These are phyloP conservation scores for Phaeosphaeria sp. DNA, from an alignment of 2,329 filamentous ascomycete species.

Conservation along the genomic window DNA sequence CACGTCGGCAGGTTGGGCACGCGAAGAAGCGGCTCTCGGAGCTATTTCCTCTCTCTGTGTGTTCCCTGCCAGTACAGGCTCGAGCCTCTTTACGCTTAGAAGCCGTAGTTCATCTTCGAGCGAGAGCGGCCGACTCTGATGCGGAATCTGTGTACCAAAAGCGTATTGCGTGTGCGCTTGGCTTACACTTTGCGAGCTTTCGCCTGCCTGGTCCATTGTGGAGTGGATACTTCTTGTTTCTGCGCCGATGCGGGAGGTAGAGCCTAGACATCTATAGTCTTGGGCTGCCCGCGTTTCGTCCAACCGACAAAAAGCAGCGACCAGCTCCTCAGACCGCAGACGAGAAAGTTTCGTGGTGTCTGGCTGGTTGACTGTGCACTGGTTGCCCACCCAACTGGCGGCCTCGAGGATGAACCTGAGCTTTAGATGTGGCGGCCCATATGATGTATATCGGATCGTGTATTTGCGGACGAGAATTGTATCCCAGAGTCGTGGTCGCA, in stretches of 20 bases:
- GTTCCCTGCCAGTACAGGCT: constrained; percentile 30
- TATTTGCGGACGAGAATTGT: constrained; percentile 30
- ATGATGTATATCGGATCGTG: constrained; percentile 32
- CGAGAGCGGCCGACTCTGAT: background rate
- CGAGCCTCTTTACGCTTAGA: constrained; percentile 18
- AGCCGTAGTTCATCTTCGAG: constrained; percentile 11
- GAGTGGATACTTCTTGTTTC: constrained; percentile 15
- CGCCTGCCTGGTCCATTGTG: background rate
- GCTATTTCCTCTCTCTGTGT: constrained; percentile 20
- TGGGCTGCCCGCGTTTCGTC: constrained; percentile 13
- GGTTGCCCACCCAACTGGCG: constrained; percentile 19
- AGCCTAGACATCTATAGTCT: constrained; percentile 26
- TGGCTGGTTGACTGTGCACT: background rate
- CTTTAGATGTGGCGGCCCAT: constrained; percentile 29
- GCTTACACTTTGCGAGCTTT: constrained; percentile 10
- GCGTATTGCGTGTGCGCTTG: constrained; percentile 31
- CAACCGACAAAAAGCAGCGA: constrained; percentile 12
- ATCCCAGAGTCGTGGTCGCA: constrained; percentile 5
- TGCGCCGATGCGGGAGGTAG: constrained; percentile 6
- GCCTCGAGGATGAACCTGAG: constrained; percentile 30
- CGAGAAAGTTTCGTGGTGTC: background rate
- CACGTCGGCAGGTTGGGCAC: background rate
- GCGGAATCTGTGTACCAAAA: constrained; percentile 28
- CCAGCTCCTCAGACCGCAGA: constrained; percentile 15
- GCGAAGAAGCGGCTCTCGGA: background rate